Percentiles rank a stretch among this genome's conserved stretches.
Evolutionary conservation across 176 grass and related monocot species (phyloP).

Genomic region (Aegilops tauschii): DNA sequence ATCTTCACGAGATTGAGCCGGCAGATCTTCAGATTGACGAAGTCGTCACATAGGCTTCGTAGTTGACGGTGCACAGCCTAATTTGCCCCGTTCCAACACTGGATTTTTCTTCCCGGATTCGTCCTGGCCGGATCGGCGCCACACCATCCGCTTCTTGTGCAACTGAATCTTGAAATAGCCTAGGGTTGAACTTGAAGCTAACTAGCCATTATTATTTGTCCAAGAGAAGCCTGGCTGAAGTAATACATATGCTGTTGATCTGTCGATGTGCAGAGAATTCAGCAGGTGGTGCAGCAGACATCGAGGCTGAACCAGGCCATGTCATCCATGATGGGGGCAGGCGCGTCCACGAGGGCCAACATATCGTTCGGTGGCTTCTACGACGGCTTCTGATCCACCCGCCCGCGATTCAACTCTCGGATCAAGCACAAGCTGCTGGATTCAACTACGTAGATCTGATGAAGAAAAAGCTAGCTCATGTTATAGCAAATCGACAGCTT

Average conservation of each 20-base stretch:
- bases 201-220: too few relatives aligned
- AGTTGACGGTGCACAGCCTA: not conserved
- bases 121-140: too few relatives aligned
- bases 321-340: conserved; percentile 62
- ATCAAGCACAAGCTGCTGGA: not conserved
- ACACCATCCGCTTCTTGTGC: too few relatives aligned
- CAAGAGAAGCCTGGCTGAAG: too few relatives aligned
- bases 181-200: too few relatives aligned
- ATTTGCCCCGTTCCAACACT: not conserved
- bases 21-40: too few relatives aligned
- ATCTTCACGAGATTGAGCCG: too few relatives aligned
- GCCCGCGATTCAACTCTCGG: not conserved
- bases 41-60: too few relatives aligned
- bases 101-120: not conserved
- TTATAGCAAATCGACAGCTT: not conserved
- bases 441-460: not conserved
- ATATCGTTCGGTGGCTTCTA: conserved; percentile 86
- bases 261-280: conserved; percentile 71
- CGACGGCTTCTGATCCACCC: conserved; percentile 45
- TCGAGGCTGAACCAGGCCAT: conserved; percentile 88
- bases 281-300: conserved; percentile 79
- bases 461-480: conserved; percentile 3
- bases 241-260: not conserved
- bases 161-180: too few relatives aligned
- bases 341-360: conserved; percentile 54